These are phyloP conservation scores for Suillus bovinus DNA, from an alignment of 768 basidiomycete genomes.

Conservation along the genomic window DNA sequence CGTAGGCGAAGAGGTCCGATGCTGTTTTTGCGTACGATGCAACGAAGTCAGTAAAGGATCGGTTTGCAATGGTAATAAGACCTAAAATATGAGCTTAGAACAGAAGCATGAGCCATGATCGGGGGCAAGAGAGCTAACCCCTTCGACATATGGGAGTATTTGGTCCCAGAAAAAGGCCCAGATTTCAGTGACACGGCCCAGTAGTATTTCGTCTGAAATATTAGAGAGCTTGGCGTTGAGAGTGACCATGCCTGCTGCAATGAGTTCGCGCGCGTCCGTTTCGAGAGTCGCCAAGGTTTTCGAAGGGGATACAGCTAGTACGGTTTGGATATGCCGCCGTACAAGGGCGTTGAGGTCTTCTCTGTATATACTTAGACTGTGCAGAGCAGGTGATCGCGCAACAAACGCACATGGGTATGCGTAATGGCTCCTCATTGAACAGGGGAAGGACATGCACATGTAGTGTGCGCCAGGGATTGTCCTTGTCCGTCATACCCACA, in stretches of 20 bases:
- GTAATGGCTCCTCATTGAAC: conserved; percentile 88
- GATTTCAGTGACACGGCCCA: conserved; percentile 77
- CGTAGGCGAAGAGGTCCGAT: conserved; percentile 50
- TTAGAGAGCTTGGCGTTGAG: conserved; percentile 80
- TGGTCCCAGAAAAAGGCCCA: conserved; percentile 96
- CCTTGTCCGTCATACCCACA: conserved; percentile 41
- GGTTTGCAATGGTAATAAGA: conserved; percentile 60
- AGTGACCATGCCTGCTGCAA: conserved; percentile 88
- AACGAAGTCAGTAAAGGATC: conserved; percentile 67
- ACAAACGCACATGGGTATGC: conserved; percentile 71
- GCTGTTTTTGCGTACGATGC: conserved; percentile 60
- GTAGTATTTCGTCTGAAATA: conserved; percentile 76
- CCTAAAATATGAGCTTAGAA: conserved; percentile 40
- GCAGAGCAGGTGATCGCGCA: neutral
- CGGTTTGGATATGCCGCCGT: conserved; percentile 71
- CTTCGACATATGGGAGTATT: conserved; percentile 84
- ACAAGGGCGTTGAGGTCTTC: conserved; percentile 89
- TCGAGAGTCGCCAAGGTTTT: conserved; percentile 75
- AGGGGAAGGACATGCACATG: conserved; percentile 88
- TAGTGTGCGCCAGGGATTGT: conserved; percentile 78
- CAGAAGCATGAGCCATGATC: conserved; percentile 22
- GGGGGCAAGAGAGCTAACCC: conserved; percentile 50
- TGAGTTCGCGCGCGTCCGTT: conserved; percentile 78
- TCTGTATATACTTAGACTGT: conserved; percentile 38
- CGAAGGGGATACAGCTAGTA: conserved; percentile 71